These are phyloP conservation scores for Syzygium oleosum DNA, from an alignment of 345 rosid genomes.

Conservation along the genomic window DNA sequence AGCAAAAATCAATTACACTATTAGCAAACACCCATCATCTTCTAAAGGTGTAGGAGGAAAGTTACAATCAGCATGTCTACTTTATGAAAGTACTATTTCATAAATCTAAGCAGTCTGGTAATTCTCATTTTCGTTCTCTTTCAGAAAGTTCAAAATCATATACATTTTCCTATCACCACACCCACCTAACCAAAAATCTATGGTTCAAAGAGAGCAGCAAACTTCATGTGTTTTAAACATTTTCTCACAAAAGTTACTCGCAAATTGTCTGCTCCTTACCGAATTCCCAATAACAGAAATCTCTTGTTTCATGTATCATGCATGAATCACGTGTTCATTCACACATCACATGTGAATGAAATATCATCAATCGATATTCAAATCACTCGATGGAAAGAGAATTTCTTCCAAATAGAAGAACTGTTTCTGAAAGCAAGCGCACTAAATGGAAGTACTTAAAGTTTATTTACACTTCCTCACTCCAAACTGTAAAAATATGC, in stretches of 20 bases:
- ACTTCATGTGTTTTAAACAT: neutral
- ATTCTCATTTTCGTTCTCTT: neutral
- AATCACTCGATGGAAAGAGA: neutral
- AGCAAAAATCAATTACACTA: neutral
- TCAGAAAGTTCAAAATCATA: neutral
- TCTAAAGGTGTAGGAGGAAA: neutral
- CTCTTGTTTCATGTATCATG: neutral
- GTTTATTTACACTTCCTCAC: neutral
- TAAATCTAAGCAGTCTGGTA: neutral
- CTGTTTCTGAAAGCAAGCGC: neutral
- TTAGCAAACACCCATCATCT: neutral
- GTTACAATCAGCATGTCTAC: neutral
- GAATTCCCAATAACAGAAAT: neutral
- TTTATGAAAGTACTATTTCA: neutral
- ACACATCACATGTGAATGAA: neutral
- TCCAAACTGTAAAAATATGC: neutral
- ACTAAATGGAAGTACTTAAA: neutral
- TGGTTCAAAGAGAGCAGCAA: neutral
- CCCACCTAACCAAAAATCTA: neutral
- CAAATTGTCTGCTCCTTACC: neutral
- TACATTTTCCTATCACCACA: neutral
- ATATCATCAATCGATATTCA: neutral
- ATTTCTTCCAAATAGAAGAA: neutral
- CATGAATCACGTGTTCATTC: neutral
- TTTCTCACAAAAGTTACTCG: neutral